phyloP scores from a whole-genome alignment of 371 early-diverging fungal species.

The Apophysomyces trapeziformis region DNA sequence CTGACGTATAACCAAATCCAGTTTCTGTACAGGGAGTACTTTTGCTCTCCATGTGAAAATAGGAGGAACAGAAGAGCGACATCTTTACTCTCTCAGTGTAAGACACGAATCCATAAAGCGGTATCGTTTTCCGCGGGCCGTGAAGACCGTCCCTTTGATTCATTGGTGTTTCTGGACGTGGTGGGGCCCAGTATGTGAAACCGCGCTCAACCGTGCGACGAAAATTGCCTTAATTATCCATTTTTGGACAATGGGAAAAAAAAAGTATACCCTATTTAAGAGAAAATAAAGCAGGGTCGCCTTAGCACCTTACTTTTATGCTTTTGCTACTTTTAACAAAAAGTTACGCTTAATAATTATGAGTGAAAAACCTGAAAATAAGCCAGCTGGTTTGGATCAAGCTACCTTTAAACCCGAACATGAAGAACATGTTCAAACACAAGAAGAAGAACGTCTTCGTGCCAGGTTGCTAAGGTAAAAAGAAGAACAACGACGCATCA shows the following conservation, averaged over 20 bases:
- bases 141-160: too few species aligned
- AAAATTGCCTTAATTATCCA: background rate
- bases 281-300: background rate
- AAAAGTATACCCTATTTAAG: background rate
- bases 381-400: background rate
- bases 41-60: too few species aligned
- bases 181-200: background rate
- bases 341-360: background rate
- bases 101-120: too few species aligned
- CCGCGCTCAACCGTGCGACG: background rate
- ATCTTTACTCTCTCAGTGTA: too few species aligned
- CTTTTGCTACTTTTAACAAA: background rate
- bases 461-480: background rate
- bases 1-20: too few species aligned
- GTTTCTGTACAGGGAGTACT: too few species aligned
- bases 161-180: too few species aligned
- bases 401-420: background rate
- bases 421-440: background rate
- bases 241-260: constrained; percentile 1
- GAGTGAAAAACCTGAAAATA: background rate
- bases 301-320: background rate
- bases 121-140: too few species aligned
- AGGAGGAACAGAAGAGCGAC: too few species aligned
- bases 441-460: constrained; percentile 2
- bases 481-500: background rate